phyloP scores from a whole-genome alignment of 345 rosid genomes.

The Populus euphratica region DNA sequence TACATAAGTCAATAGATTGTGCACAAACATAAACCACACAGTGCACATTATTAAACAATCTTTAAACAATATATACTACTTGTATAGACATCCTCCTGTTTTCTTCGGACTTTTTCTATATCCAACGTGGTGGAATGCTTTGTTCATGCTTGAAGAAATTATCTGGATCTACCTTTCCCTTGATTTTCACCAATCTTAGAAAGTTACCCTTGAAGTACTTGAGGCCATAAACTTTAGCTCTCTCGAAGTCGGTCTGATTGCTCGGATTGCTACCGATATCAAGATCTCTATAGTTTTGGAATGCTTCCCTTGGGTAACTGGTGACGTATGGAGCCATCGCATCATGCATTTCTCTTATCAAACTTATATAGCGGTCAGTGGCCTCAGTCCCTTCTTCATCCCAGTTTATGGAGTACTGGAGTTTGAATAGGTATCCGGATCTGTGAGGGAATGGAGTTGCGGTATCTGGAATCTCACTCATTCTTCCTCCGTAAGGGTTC shows the following conservation, averaged over 20 bases:
- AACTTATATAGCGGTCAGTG: background rate
- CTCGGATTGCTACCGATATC: background rate
- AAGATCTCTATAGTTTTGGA: constrained; percentile 4
- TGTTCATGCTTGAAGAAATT: constrained; percentile 1
- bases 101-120: background rate
- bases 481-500: constrained; percentile 21
- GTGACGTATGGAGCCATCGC: background rate
- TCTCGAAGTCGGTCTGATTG: background rate
- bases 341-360: constrained; percentile 6
- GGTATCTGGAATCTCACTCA: constrained; percentile 6
- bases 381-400: background rate
- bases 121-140: background rate
- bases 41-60: background rate
- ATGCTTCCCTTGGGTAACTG: background rate
- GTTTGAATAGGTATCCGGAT: constrained; percentile 8
- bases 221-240: background rate
- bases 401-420: constrained; percentile 9
- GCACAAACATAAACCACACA: background rate
- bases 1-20: background rate
- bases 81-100: too few species aligned
- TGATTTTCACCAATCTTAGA: background rate
- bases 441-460: constrained; percentile 17
- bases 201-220: constrained; percentile 1
- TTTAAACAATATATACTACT: background rate
- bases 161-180: background rate